Conservation (phyloP, 208 protist genomes). For the Herpetomonas samuelpessoai region DNA sequence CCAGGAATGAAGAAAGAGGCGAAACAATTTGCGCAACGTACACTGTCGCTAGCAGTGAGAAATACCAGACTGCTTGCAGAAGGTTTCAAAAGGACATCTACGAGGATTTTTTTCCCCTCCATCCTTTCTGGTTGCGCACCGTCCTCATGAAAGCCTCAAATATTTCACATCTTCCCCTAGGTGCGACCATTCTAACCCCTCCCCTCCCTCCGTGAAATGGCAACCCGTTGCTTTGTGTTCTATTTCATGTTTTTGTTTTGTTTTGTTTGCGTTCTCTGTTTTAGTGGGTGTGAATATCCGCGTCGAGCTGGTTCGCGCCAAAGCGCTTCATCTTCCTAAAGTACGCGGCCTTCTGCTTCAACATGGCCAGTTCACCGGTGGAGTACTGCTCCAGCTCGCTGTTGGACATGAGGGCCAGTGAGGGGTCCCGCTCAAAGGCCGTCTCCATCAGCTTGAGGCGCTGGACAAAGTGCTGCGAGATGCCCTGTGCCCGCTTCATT, state of each 20-base stretch:
- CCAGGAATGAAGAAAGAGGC: no score
- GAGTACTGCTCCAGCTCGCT: constrained; percentile 49
- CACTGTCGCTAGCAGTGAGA: no score
- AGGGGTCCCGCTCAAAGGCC: constrained; percentile 54
- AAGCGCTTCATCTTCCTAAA: constrained; percentile 77
- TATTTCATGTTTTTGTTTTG: constrained; percentile 1
- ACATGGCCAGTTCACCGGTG: constrained; percentile 65
- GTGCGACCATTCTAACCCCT: no score
- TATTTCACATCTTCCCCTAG: no score
- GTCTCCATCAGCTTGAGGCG: constrained; percentile 51
- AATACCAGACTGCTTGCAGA: no score
- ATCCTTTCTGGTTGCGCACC: no score
- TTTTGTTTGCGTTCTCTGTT: not conserved
- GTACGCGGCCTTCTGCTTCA: constrained; percentile 81
- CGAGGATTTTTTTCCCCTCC: no score
- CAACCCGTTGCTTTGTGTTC: no score
- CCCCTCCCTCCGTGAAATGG: no score
- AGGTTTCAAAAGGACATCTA: no score
- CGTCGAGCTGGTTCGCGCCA: constrained; percentile 71
- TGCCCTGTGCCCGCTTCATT: constrained; percentile 28
- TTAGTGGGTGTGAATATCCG: constrained; percentile 71
- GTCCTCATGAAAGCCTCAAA: no score
- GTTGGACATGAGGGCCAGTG: constrained; percentile 42
- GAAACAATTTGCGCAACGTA: no score
- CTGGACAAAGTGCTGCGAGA: constrained; percentile 49